A percentile compares a stretch with the other conserved stretches of the same genome.
These are phyloP conservation scores for Trypanosoma melophagium DNA, from an alignment of 208 protist species.

Conservation along the genomic window DNA sequence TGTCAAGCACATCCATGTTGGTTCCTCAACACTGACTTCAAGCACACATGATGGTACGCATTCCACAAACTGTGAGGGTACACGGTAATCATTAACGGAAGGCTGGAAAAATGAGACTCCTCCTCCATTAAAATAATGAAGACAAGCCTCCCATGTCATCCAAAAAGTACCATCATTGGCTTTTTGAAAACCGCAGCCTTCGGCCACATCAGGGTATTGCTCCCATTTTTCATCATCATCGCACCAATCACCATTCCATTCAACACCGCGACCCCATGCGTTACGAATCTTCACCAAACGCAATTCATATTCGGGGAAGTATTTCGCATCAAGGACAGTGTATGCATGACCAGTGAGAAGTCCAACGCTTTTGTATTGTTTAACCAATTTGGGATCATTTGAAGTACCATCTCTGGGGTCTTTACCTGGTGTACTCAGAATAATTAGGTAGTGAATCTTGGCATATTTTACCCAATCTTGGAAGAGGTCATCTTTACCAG, in stretches of 20 bases:
- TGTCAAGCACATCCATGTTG: conserved; percentile 66
- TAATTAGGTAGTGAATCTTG: conserved; percentile 54
- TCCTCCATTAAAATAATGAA: conserved; percentile 86
- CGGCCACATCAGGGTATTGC: conserved; percentile 65
- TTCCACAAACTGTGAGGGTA: conserved; percentile 70
- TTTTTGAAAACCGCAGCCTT: conserved; percentile 63
- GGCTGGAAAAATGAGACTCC: conserved; percentile 73
- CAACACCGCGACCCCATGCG: conserved; percentile 51
- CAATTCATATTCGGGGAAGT: conserved; percentile 48
- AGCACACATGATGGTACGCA: conserved; percentile 64
- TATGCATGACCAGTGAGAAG: conserved; percentile 69
- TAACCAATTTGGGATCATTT: conserved; percentile 26
- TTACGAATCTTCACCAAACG: conserved; percentile 76
- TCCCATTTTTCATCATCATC: conserved; percentile 73
- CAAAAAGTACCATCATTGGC: conserved; percentile 71
- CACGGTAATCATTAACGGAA: conserved; percentile 73
- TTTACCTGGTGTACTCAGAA: conserved; percentile 75
- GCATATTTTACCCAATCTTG: conserved; percentile 42
- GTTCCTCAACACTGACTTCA: conserved; percentile 59
- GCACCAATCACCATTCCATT: conserved; percentile 82
- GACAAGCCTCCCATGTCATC: conserved; percentile 75
- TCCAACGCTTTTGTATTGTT: conserved; percentile 52
- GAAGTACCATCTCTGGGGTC: conserved; percentile 31
- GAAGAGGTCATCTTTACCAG: conserved; percentile 45
- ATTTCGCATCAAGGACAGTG: conserved; percentile 59